Percentiles rank a stretch among this genome's conserved stretches.
These are phyloP conservation scores for Paraphoma chrysanthemicola DNA, from an alignment of 2,329 filamentous ascomycete genomes.

Conservation along the genomic window DNA sequence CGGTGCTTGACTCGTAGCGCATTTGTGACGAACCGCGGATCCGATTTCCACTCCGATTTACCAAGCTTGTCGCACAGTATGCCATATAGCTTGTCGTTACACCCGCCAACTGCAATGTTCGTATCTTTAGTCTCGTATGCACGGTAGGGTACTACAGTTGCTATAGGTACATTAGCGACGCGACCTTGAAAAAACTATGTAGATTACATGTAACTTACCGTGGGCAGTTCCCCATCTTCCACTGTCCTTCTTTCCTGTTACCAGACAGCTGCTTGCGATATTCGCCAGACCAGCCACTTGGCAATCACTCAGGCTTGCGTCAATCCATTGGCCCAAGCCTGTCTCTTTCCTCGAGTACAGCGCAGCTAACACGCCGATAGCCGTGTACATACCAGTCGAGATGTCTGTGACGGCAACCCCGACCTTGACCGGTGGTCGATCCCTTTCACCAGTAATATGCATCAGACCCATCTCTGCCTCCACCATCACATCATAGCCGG, in stretches of 20 bases:
- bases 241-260: slow-evolving; percentile 84
- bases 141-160: slow-evolving; percentile 92
- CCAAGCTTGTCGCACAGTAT: slow-evolving; percentile 65
- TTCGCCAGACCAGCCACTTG: slow-evolving; percentile 92
- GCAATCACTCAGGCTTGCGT: slow-evolving; percentile 88
- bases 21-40: slow-evolving; percentile 65
- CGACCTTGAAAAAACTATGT: no score
- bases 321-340: slow-evolving; percentile 87
- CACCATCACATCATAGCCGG: slow-evolving; percentile 99
- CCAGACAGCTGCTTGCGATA: slow-evolving; percentile 86
- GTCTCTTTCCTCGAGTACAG: slow-evolving; percentile 77
- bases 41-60: slow-evolving; percentile 64
- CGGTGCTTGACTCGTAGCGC: slow-evolving; percentile 70
- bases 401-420: slow-evolving; percentile 97
- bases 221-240: slow-evolving; percentile 96
- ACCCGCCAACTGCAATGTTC: slow-evolving; percentile 68
- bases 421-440: slow-evolving; percentile 92
- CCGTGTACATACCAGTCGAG: slow-evolving; percentile 92
- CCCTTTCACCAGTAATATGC: slow-evolving; percentile 92
- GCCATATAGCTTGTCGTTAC: slow-evolving; percentile 68
- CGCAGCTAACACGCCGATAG: slow-evolving; percentile 92
- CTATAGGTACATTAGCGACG: slow-evolving; percentile 51
- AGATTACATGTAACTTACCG: slow-evolving; percentile 59
- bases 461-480: slow-evolving; percentile 97
- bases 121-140: slow-evolving; percentile 73